A percentile compares a stretch with the other conserved stretches of the same genome.
phyloP scores from a whole-genome alignment of 2,329 filamentous ascomycete species.

The Nemania serpens region DNA sequence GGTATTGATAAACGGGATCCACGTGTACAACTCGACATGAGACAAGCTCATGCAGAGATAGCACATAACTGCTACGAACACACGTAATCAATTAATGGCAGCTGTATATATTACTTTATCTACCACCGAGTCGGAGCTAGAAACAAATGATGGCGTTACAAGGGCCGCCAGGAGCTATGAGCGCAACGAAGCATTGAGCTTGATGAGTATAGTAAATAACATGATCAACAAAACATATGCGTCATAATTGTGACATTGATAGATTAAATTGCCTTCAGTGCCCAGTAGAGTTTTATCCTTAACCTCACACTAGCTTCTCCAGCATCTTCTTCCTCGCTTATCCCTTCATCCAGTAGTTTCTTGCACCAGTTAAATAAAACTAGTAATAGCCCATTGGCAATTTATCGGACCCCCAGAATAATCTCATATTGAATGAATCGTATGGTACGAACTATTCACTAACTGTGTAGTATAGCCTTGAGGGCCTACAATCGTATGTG shows the following conservation, averaged over 20 bases:
- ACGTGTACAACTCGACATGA: not conserved
- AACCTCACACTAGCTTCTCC: too few species aligned
- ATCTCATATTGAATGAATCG: too few species aligned
- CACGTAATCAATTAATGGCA: not conserved
- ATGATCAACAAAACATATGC: not conserved
- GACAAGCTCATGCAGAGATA: not conserved
- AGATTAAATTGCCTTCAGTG: too few species aligned
- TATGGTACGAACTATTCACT: too few species aligned
- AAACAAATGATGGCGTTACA: not conserved
- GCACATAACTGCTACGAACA: constrained; percentile 5
- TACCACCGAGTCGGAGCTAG: not conserved
- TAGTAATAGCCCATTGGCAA: too few species aligned
- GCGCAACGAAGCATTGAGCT: not conserved
- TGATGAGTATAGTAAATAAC: constrained; percentile 8
- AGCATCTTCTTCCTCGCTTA: too few species aligned
- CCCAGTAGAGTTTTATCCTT: too few species aligned
- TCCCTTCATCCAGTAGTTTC: too few species aligned
- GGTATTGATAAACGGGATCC: not conserved
- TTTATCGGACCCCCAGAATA: too few species aligned
- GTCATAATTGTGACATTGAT: not conserved
- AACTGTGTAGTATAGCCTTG: too few species aligned
- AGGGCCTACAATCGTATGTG: too few species aligned
- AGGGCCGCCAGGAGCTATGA: not conserved
- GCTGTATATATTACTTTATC: constrained; percentile 23
- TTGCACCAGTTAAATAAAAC: too few species aligned